Conservation (phyloP, 805 yeast genomes). For the Zygosaccharomyces pseudorouxii region DNA sequence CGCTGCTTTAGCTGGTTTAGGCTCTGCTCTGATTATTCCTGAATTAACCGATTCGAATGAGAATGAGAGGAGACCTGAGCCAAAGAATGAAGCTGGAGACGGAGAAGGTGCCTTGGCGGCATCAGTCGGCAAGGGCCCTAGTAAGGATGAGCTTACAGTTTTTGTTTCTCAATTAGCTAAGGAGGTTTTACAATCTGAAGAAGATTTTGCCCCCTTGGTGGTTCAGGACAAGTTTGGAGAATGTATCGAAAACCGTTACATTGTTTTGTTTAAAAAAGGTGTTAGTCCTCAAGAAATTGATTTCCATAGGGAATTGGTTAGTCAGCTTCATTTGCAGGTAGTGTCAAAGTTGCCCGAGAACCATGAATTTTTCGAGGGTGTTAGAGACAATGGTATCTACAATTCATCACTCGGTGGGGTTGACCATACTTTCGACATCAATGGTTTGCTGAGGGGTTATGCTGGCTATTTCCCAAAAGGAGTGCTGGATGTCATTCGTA, state of each 20-base stretch:
- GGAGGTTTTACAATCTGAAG: not conserved
- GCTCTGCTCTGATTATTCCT: constrained; percentile 62
- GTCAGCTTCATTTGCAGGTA: constrained; percentile 45
- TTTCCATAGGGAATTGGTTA: constrained; percentile 67
- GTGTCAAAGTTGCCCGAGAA: constrained; percentile 32
- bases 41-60: constrained; percentile 35
- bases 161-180: not conserved
- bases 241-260: constrained; percentile 54
- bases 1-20: constrained; percentile 38
- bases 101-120: not conserved
- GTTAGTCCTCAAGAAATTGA: constrained; percentile 48
- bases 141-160: constrained; percentile 15
- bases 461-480: constrained; percentile 77
- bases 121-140: constrained; percentile 1
- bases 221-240: constrained; percentile 18
- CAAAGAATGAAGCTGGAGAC: not conserved
- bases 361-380: constrained; percentile 30
- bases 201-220: constrained; percentile 44
- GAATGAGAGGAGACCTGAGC: not conserved
- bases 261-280: constrained; percentile 74
- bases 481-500: constrained; percentile 67
- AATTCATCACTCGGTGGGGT: constrained; percentile 46
- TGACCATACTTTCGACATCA: constrained; percentile 57
- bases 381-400: constrained; percentile 25
- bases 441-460: constrained; percentile 64